Base-by-base conservation (phyloP, 2,329 filamentous ascomycete species). In the Diaporthe capsici region DNA sequence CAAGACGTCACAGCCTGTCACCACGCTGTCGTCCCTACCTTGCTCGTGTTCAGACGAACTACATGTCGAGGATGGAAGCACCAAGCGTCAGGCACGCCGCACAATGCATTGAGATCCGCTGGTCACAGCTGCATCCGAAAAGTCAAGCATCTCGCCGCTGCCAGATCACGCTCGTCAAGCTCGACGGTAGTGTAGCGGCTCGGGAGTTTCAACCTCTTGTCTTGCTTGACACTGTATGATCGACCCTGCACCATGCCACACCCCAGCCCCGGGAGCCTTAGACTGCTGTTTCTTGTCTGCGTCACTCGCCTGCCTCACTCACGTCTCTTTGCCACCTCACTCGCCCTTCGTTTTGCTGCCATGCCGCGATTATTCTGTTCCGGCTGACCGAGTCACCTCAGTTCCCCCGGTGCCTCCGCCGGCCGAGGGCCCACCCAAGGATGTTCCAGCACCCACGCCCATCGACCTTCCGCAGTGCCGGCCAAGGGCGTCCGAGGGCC, bases 381-480 rank as follows among this genome's bases (percentile, higher is more conserved):
- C 44, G 39, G 73, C 75, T 76, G 47, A 76, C 73, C 65, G 28
- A 53, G 47, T 73, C 37, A 44, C 44, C 31, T 22, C 61, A 76
- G 75, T 75, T 20, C 31, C 73, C 17, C 60, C 68, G 39, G 61
- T 77, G 31, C 72, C 79, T 49, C 68, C 76, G 20, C 39, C 76
- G 20, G 58, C 80, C 25, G 80, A 80, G 70, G 81, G 79, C 60
- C 81, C 83, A 28, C 87, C 88, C 28, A 87, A 88, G 79, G 85
- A 91, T 76, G 85, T 91, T 17, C 90, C 90, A n/a, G 86, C 88
- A 53, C 86, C 90, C 60, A 92, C 90, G 10, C 88, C 89, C 28
- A 81, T 92, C 78, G 85, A 82, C 78, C 85, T 92, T 58, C 90
- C 90, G 72, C 81, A 81, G 61, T 87, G 83, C 78, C 81, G 79